Evolutionary conservation across 1,139 yeast species (phyloP), one percentile per base, ranked within the genome.

Genomic region (Yamadazyma blattariae): DNA sequence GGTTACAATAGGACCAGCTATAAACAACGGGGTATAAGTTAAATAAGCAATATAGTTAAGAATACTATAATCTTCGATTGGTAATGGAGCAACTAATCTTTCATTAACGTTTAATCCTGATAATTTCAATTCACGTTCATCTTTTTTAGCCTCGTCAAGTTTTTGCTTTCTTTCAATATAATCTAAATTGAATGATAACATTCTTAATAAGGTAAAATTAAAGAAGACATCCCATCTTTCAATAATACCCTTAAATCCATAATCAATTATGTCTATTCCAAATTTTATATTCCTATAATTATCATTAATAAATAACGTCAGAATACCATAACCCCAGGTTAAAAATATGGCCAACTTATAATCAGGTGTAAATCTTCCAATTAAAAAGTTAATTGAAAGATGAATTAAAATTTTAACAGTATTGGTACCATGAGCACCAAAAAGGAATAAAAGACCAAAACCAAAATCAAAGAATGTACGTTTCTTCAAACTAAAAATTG

Each of bases 201-300:
- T 77, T 47, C 97, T 72, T 36, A 94, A 70, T 44, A 92, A 65
- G 1, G 96, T 82, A 58, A 94, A 88, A 58, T 92, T 94, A 71
- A 81, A 94, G 50, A 86, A 87, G 7, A 94, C 97, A 54, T 92
- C 97, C 99, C 99, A 94, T 47, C 97, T 70, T 14, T 79, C 71
- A 46, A 92, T 80, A 18, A 90, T 71, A 0, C 98, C 97, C 54
- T 67, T 70, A 49, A 71, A 80, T 1, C 78, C 73, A 24, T 59
- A 46, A 49, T 81, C 95, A 46, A 87, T 55, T 17, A 74, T 57
- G 0, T 65, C 56, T 16, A 80, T 48, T 2, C 77, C 81, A 36
- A 75, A 70, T 13, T 74, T 76, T 39, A 73, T 67, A 19, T 74
- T 70, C 36, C 88, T 68, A 42, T 69, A 77, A 38, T 65, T 64